Base-by-base conservation (phyloP, 768 basidiomycete species). In the Suillus lakei region DNA sequence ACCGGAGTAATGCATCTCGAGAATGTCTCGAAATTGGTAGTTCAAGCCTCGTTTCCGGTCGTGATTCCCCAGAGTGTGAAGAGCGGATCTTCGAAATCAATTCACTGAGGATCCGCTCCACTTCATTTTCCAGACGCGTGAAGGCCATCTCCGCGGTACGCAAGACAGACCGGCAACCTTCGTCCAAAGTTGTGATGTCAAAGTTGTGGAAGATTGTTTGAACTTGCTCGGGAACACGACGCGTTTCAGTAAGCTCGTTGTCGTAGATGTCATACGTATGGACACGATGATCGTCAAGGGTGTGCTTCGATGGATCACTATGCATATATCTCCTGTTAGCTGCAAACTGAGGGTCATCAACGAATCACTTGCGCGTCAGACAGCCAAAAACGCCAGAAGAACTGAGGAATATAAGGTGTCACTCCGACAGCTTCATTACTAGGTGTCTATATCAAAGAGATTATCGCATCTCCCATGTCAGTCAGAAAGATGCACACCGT, bases 221-320 rank as follows among this genome's bases (percentile, higher is more conserved):
- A 0, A 66, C 64, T 34, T 74, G 73, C 9, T 79, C 77, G 0
- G 78, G 82, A 23, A 75, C 72, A 38, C 81, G 73, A 38, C 81
- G 73, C 30, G 79, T 81, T 72, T 88, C 85, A 28, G 76, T 75
- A 30, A 88, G 77, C 13, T 78, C 75, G 68, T 86, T 85, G 36
- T 84, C 76, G 67, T 84, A 86, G 8, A 85, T 79, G 66, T 87
- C 81, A 66, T 86, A 87, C 3, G 82, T 70, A 68, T 88, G 86
- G 38, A 88, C 68, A 36, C 85, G 77, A 69, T 69, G 82, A 71
- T 67, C 78, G 67, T 65, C 78, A 66, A 69, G 60, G 66, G 73
- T 69, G 71, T 73, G 72, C 51, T 72, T 78, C 39, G 62, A 71
- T n/a, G 69, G 66, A 62, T 73, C 73, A n/a, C 76, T 76, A 63